A percentile compares a stretch with the other conserved stretches of the same genome.
These are phyloP conservation scores for Phytopythium kandeliae DNA, from an alignment of 352 stramenopile species.

Conservation along the genomic window DNA sequence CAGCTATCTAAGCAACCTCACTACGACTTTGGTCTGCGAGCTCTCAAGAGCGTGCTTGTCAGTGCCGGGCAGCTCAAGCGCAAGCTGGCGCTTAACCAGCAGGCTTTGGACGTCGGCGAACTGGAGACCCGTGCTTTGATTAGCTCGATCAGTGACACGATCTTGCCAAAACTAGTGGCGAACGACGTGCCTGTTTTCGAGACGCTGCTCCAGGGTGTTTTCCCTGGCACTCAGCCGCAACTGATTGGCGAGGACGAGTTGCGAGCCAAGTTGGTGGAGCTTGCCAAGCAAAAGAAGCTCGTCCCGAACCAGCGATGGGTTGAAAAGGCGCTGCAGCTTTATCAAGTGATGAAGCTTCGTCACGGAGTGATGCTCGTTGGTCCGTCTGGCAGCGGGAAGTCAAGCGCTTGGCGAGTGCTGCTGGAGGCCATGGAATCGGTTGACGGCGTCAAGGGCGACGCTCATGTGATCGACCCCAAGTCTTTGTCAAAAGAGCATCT, in stretches of 20 bases:
- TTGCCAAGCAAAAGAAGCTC: slow-evolving; percentile 89
- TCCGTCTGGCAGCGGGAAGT: slow-evolving; percentile 96
- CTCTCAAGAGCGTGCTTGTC: slow-evolving; percentile 98
- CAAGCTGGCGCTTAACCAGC: slow-evolving; percentile 67
- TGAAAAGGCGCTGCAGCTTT: slow-evolving; percentile 99
- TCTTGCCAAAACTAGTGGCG: slow-evolving; percentile 98
- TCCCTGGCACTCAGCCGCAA: slow-evolving; percentile 89
- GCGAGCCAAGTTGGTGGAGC: slow-evolving; percentile 82
- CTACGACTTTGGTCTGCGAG: slow-evolving; percentile 99
- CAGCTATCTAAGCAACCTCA: slow-evolving; percentile 99
- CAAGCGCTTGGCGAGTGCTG: slow-evolving; percentile 91
- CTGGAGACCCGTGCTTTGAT: slow-evolving; percentile 95
- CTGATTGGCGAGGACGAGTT: slow-evolving; percentile 87
- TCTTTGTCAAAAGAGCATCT: slow-evolving; percentile 97
- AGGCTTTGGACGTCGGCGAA: slow-evolving; percentile 42
- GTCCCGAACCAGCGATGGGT: slow-evolving; percentile 92
- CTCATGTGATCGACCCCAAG: slow-evolving; percentile 99
- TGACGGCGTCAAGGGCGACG: slow-evolving; percentile 95
- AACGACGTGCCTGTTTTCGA: slow-evolving; percentile 97
- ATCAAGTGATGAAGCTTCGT: slow-evolving; percentile 96
- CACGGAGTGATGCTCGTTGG: slow-evolving; percentile 99
- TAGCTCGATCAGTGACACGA: slow-evolving; percentile 97
- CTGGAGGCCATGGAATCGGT: slow-evolving; percentile 92
- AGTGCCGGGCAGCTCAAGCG: slow-evolving; percentile 98
- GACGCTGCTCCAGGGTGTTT: slow-evolving; percentile 96